These are phyloP conservation scores for Amaranthus tricolor DNA, from an alignment of 179 eudicot genomes.

Conservation along the genomic window DNA sequence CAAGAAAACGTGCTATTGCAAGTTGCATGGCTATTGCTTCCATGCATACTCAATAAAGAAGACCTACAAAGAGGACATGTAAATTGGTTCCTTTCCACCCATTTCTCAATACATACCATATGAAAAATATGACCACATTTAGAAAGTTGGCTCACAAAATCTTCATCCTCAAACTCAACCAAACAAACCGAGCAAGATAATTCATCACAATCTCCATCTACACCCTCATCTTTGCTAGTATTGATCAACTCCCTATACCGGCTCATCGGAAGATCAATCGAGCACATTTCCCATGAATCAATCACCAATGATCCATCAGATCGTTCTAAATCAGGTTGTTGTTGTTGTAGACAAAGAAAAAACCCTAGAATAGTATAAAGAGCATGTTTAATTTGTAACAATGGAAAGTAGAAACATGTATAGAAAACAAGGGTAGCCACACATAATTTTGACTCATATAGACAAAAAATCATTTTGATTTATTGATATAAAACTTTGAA, in stretches of 20 bases:
- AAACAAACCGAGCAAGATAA: conserved; percentile 44
- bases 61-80: conserved; percentile 55
- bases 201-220: conserved; percentile 1
- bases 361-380: conserved; percentile 27
- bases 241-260: conserved; percentile 25
- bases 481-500: neutral
- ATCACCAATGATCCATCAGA: neutral
- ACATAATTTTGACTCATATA: conserved; percentile 33
- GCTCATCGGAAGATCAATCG: conserved; percentile 30
- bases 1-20: conserved; percentile 21
- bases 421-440: conserved; percentile 43
- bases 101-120: conserved; percentile 35
- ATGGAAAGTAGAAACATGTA: conserved; percentile 39
- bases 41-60: conserved; percentile 33
- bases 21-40: conserved; percentile 17
- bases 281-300: conserved; percentile 16
- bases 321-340: conserved; percentile 22
- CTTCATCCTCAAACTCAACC: conserved; percentile 45
- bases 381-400: conserved; percentile 27
- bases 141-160: conserved; percentile 36
- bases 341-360: conserved; percentile 23
- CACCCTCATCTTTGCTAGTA: neutral
- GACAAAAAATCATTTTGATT: conserved; percentile 26
- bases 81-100: conserved; percentile 41
- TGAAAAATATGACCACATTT: conserved; percentile 47